Conservation (phyloP, 768 basidiomycete genomes). For the Amanita phalloides region DNA sequence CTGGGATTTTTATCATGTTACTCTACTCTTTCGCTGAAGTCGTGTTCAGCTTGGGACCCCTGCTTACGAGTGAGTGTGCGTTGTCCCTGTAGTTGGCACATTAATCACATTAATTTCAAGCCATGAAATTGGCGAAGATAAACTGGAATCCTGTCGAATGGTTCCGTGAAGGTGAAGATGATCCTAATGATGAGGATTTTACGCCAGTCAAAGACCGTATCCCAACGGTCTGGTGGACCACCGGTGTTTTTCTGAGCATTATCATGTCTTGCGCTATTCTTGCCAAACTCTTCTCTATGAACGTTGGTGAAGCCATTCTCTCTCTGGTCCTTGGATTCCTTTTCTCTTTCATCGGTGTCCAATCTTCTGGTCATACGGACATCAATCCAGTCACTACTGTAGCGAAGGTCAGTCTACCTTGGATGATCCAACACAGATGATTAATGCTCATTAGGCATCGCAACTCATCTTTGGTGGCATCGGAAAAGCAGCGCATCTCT, state of each 20-base stretch:
- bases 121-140: slow-evolving; percentile 11
- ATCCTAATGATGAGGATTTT: slow-evolving; percentile 34
- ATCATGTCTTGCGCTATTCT: slow-evolving; percentile 43
- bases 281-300: slow-evolving; percentile 42
- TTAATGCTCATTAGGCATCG: slow-evolving; percentile 25
- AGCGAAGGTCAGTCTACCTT: slow-evolving; percentile 28
- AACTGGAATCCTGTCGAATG: slow-evolving; percentile 18
- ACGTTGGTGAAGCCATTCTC: slow-evolving; percentile 47
- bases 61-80: slow-evolving; percentile 18
- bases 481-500: slow-evolving; percentile 32
- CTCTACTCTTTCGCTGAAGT: slow-evolving; percentile 49
- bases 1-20: slow-evolving; percentile 52
- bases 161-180: slow-evolving; percentile 18
- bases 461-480: slow-evolving; percentile 60
- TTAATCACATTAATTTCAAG: not conserved
- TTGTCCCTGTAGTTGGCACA: not conserved
- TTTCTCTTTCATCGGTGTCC: slow-evolving; percentile 60
- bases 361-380: slow-evolving; percentile 48
- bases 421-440: not conserved
- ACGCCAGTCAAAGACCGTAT: slow-evolving; percentile 45
- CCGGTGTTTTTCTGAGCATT: slow-evolving; percentile 34
- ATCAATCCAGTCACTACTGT: slow-evolving; percentile 54
- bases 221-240: slow-evolving; percentile 43
- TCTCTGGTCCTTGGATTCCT: slow-evolving; percentile 49
- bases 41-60: slow-evolving; percentile 25